Percentiles rank a stretch among this genome's conserved stretches.
Conservation (phyloP, 768 basidiomycete genomes). For the Boletus coccyginus region DNA sequence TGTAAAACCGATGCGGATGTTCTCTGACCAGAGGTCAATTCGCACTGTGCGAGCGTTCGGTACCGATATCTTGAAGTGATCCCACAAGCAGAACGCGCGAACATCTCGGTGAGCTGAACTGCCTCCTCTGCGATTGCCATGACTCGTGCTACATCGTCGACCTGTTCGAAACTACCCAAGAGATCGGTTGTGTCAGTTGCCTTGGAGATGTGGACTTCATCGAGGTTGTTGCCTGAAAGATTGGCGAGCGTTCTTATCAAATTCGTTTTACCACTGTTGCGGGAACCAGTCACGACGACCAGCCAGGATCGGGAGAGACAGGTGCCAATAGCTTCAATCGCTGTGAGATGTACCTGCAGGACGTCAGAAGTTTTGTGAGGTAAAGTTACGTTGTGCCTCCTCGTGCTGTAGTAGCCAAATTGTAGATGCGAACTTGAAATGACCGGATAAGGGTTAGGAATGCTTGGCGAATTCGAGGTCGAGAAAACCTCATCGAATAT, state of each 20-base stretch:
- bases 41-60: constrained; percentile 11
- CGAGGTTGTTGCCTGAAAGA: constrained; percentile 63
- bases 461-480: constrained; percentile 31
- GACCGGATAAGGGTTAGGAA: constrained; percentile 36
- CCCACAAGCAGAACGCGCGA: constrained; percentile 35
- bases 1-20: constrained; percentile 23
- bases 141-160: constrained; percentile 49
- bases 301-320: constrained; percentile 81
- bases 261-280: constrained; percentile 75
- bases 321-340: constrained; percentile 72
- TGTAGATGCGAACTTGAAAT: constrained; percentile 50
- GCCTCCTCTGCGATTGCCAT: constrained; percentile 39
- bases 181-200: constrained; percentile 94
- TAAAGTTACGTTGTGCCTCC: constrained; percentile 32
- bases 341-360: constrained; percentile 59
- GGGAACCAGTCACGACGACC: constrained; percentile 79
- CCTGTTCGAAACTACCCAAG: constrained; percentile 93
- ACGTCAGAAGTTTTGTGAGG: constrained; percentile 46
- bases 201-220: constrained; percentile 76
- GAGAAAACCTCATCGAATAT: constrained; percentile 57
- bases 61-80: constrained; percentile 17
- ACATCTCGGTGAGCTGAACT: constrained; percentile 36
- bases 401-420: constrained; percentile 58
- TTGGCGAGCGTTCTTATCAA: constrained; percentile 69
- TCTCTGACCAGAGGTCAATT: constrained; percentile 13